These are phyloP conservation scores for Paraphysoderma sedebokerense DNA, from an alignment of 371 early-diverging fungal species.

Conservation along the genomic window DNA sequence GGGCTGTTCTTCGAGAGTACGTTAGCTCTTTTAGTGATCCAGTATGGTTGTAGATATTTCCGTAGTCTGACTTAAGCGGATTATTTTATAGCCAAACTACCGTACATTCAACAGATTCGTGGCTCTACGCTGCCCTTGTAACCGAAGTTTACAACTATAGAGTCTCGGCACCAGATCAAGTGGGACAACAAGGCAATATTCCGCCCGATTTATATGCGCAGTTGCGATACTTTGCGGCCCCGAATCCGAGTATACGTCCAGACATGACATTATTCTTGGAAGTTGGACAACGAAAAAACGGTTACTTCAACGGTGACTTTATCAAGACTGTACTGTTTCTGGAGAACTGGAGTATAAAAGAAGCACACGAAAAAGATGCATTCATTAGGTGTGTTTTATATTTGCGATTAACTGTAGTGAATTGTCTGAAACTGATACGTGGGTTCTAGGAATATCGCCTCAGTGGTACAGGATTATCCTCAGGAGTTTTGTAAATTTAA, in stretches of 20 bases:
- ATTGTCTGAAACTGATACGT: constrained; percentile 5
- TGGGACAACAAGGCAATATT: constrained; percentile 34
- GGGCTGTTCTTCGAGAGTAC: constrained; percentile 47
- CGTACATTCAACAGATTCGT: too few relatives aligned
- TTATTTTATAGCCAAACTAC: too few relatives aligned
- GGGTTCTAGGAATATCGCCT: constrained; percentile 24
- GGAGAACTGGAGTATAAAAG: constrained; percentile 76
- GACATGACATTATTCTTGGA: constrained; percentile 53
- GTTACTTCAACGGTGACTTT: constrained; percentile 62
- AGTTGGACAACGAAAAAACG: constrained; percentile 29
- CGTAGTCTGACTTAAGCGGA: too few relatives aligned
- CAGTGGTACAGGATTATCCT: constrained; percentile 50
- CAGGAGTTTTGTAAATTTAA: constrained; percentile 69
- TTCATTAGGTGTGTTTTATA: constrained; percentile 48
- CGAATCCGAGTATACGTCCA: constrained; percentile 36
- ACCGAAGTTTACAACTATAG: constrained; percentile 61
- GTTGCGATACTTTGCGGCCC: constrained; percentile 26
- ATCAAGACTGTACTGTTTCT: constrained; percentile 57
- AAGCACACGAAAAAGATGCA: constrained; percentile 52
- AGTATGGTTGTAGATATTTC: too few relatives aligned
- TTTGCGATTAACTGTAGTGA: not conserved
- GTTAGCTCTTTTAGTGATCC: too few relatives aligned
- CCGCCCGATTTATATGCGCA: constrained; percentile 21
- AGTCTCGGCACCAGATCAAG: constrained; percentile 38
- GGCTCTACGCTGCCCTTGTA: constrained; percentile 58